Percentiles rank a stretch among this genome's conserved stretches.
These are phyloP conservation scores for Lavandula angustifolia DNA, from an alignment of 257 asterid species.

Conservation along the genomic window DNA sequence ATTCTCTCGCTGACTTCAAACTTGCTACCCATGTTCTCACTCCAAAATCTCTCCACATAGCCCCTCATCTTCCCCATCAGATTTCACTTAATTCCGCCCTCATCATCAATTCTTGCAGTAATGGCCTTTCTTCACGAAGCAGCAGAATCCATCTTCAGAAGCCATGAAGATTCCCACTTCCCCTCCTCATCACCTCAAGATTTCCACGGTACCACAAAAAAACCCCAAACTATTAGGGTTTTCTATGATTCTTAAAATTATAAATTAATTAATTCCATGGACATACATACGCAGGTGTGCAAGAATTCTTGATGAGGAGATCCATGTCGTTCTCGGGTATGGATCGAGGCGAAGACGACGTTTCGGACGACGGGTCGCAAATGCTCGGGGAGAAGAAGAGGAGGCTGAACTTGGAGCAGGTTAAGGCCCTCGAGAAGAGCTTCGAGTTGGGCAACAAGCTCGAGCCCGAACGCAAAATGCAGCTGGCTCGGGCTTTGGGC, in stretches of 20 bases:
- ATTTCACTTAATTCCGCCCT: not conserved
- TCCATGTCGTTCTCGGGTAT: constrained; percentile 73
- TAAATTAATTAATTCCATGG: not conserved
- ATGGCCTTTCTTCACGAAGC: constrained; percentile 54
- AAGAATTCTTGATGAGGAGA: constrained; percentile 64
- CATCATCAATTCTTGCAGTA: not conserved
- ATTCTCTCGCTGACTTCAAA: constrained; percentile 75
- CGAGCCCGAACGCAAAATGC: constrained; percentile 82
- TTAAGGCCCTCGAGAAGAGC: constrained; percentile 84
- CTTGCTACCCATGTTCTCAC: constrained; percentile 69
- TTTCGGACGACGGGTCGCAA: constrained; percentile 66
- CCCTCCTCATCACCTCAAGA: constrained; percentile 51
- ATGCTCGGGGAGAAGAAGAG: constrained; percentile 82
- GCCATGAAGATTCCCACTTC: constrained; percentile 44
- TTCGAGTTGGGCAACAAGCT: constrained; percentile 73
- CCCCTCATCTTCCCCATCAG: constrained; percentile 26
- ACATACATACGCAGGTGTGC: constrained; percentile 39
- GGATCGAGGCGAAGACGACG: constrained; percentile 67
- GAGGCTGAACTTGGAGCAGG: constrained; percentile 78
- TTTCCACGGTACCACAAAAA: constrained; percentile 45
- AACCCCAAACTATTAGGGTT: too few relatives aligned
- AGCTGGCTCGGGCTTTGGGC: constrained; percentile 74
- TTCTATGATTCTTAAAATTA: not conserved
- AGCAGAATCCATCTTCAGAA: constrained; percentile 54
- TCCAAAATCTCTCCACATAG: constrained; percentile 34